Conservation (phyloP, 2,329 filamentous ascomycete genomes). For the Metarhizium humberi region DNA sequence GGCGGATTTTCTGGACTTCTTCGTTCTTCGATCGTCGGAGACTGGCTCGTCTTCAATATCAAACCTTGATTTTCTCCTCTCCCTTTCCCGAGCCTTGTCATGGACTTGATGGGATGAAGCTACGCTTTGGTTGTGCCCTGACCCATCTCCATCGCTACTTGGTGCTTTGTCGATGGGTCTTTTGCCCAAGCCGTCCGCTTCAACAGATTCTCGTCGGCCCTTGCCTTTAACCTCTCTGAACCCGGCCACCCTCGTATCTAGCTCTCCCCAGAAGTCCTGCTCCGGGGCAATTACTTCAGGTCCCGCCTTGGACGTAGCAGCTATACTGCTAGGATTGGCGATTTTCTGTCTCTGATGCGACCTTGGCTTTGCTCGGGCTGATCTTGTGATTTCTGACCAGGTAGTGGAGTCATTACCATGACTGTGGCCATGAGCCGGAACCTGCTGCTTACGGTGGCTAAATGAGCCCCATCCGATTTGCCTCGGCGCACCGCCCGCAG, state of each 20-base stretch:
- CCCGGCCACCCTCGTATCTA: constrained; percentile 12
- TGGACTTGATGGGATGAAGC: background rate
- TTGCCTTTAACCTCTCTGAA: constrained; percentile 8
- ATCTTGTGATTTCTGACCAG: constrained; percentile 11
- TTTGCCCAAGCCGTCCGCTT: background rate
- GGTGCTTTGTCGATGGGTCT: background rate
- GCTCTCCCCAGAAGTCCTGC: constrained; percentile 17
- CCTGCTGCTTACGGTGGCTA: constrained; percentile 12
- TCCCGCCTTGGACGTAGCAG: background rate
- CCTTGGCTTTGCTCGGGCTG: background rate
- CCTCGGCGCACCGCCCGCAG: constrained; percentile 5
- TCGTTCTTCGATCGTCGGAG: constrained; percentile 12
- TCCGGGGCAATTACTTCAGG: background rate
- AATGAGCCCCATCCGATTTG: constrained; percentile 13
- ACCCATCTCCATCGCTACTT: background rate
- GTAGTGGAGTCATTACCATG: constrained; percentile 9
- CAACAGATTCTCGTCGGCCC: background rate
- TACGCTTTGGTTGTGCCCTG: background rate
- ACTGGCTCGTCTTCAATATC: constrained; percentile 16
- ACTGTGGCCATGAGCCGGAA: constrained; percentile 1
- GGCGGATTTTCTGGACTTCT: constrained; percentile 14
- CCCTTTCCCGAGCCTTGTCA: constrained; percentile 9
- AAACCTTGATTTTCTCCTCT: constrained; percentile 21
- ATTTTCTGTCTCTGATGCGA: background rate
- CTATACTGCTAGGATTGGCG: background rate